These are phyloP conservation scores for Porphyrellus cyaneotinctus DNA, from an alignment of 768 basidiomycete species.

Conservation along the genomic window DNA sequence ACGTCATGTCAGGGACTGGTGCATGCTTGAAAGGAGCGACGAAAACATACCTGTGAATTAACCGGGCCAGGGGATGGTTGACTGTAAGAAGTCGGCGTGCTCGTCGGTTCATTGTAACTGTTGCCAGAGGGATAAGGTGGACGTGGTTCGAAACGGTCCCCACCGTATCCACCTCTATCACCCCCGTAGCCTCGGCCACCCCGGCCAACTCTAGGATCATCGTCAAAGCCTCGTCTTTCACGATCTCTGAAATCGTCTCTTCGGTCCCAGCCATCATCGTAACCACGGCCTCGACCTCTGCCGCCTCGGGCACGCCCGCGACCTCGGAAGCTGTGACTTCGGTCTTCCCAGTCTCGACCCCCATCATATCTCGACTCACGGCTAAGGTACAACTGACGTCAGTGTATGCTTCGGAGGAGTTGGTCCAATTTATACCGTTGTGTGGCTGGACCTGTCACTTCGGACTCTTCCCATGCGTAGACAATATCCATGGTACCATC, in stretches of 20 bases:
- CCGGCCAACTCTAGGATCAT: slow-evolving; percentile 35
- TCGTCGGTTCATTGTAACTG: slow-evolving; percentile 26
- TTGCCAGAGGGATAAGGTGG: slow-evolving; percentile 30
- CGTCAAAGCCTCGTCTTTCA: slow-evolving; percentile 32
- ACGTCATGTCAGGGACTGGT: not conserved
- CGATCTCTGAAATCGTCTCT: slow-evolving; percentile 42
- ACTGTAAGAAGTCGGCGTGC: slow-evolving; percentile 18
- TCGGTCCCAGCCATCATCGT: slow-evolving; percentile 44
- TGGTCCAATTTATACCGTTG: slow-evolving; percentile 32
- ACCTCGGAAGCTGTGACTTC: slow-evolving; percentile 37
- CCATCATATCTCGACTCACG: slow-evolving; percentile 35
- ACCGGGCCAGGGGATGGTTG: slow-evolving; percentile 21
- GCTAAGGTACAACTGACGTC: slow-evolving; percentile 11
- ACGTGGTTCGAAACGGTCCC: slow-evolving; percentile 42
- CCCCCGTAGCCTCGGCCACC: slow-evolving; percentile 35
- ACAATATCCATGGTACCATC: slow-evolving; percentile 88
- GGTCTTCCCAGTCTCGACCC: slow-evolving; percentile 47
- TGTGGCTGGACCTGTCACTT: slow-evolving; percentile 45
- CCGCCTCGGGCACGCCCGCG: slow-evolving; percentile 35
- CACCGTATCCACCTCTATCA: slow-evolving; percentile 42
- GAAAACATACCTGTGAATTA: slow-evolving; percentile 31
- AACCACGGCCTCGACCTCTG: slow-evolving; percentile 37
- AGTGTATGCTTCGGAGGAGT: not conserved
- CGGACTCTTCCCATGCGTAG: slow-evolving; percentile 78
- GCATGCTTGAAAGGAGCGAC: not conserved